A percentile compares a stretch with the other conserved stretches of the same genome.
Conservation (phyloP, 139 green algal species). For the Gonium pectorale region DNA sequence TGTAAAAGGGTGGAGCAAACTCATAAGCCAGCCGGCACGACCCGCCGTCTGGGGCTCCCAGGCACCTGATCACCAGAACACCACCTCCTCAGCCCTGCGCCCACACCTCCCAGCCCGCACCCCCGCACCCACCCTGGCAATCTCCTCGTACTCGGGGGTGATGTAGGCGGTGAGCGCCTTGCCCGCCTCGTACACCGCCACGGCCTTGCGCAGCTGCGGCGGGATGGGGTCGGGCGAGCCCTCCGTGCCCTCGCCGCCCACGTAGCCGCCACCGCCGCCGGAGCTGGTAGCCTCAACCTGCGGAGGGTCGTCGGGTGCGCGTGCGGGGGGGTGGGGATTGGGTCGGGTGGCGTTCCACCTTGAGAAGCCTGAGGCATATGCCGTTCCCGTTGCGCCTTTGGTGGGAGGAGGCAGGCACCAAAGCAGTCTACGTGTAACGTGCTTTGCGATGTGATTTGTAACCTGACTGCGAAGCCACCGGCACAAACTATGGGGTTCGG, state of each 20-base stretch:
- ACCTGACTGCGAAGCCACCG: too few species aligned
- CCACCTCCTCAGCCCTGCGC: too few species aligned
- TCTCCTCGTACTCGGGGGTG: slow-evolving; percentile 89
- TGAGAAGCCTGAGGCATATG: too few species aligned
- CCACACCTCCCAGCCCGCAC: not conserved
- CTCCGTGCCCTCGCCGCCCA: not conserved
- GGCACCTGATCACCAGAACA: too few species aligned
- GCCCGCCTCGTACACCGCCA: slow-evolving; percentile 88
- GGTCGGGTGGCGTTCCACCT: not conserved
- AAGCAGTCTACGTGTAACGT: too few species aligned
- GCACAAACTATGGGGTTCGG: too few species aligned
- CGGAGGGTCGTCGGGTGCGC: not conserved
- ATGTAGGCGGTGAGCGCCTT: slow-evolving; percentile 86
- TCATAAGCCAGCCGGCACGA: too few species aligned
- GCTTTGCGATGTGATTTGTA: too few species aligned
- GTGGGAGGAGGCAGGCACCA: too few species aligned
- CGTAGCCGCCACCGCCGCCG: slow-evolving; percentile 15
- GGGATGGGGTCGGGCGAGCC: slow-evolving; percentile 54
- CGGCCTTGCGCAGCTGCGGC: slow-evolving; percentile 55
- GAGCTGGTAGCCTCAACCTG: slow-evolving; percentile 7
- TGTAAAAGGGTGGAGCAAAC: too few species aligned
- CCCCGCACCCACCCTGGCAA: slow-evolving; percentile 56
- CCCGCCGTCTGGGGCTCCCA: too few species aligned
- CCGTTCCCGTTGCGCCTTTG: too few species aligned
- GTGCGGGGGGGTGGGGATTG: not conserved